These are phyloP conservation scores for Limtongia smithiae DNA, from an alignment of 805 yeast genomes.

Conservation along the genomic window DNA sequence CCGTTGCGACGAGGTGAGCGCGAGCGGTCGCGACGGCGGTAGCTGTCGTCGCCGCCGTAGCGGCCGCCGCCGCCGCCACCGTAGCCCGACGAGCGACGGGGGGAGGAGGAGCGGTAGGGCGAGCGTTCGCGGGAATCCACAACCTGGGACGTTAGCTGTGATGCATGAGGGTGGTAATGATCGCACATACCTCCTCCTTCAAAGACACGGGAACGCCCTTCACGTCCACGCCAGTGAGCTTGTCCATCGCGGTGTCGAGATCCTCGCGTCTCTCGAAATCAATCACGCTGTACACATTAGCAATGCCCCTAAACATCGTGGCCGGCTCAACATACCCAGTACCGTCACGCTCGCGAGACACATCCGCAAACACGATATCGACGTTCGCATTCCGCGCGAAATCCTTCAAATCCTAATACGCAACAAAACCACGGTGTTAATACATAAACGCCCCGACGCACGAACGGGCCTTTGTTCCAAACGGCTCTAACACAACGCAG, in stretches of 20 bases:
- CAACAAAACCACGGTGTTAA: no score
- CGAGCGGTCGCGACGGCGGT: slow-evolving; percentile 35
- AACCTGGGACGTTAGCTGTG: not conserved
- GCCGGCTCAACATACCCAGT: slow-evolving; percentile 32
- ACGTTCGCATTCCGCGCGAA: slow-evolving; percentile 61
- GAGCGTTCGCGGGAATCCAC: slow-evolving; percentile 32
- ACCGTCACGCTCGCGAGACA: slow-evolving; percentile 38
- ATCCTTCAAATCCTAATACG: slow-evolving; percentile 68
- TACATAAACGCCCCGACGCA: no score
- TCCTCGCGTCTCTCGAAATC: slow-evolving; percentile 56
- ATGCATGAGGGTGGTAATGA: not conserved
- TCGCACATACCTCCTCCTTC: slow-evolving; percentile 58
- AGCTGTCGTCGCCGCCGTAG: slow-evolving; percentile 34
- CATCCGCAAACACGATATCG: slow-evolving; percentile 40
- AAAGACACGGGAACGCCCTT: slow-evolving; percentile 64
- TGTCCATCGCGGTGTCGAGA: slow-evolving; percentile 63
- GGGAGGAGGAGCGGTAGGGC: slow-evolving; percentile 27
- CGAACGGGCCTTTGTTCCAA: no score
- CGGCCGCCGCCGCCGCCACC: slow-evolving; percentile 26
- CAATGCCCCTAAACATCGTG: not conserved
- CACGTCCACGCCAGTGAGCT: slow-evolving; percentile 68
- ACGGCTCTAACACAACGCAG: no score
- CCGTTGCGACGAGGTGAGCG: slow-evolving; percentile 46
- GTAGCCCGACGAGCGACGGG: slow-evolving; percentile 22
- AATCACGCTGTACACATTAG: slow-evolving; percentile 26